phyloP scores from a whole-genome alignment of 495 filamentous ascomycete species.

The Bryoglossum gracile region DNA sequence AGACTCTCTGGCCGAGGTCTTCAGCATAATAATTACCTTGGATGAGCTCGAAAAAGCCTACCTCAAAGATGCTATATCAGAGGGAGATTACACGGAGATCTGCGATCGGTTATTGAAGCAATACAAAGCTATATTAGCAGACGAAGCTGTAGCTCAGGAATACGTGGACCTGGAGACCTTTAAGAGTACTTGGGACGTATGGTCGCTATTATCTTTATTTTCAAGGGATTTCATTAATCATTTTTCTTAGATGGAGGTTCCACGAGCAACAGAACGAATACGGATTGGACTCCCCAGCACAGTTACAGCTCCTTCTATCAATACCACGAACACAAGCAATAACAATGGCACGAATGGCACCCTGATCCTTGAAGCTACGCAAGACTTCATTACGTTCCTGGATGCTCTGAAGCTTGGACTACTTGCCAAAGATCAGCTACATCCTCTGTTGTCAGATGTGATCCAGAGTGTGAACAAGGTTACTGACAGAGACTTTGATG shows the following conservation, averaged over 20 bases:
- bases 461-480: slow-evolving; percentile 97
- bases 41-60: slow-evolving; percentile 96
- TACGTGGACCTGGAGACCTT: slow-evolving; percentile 92
- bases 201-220: too few species aligned
- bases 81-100: slow-evolving; percentile 89
- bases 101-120: slow-evolving; percentile 91
- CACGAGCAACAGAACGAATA: slow-evolving; percentile 85
- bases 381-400: slow-evolving; percentile 97
- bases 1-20: slow-evolving; percentile 93
- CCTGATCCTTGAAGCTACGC: slow-evolving; percentile 78
- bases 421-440: slow-evolving; percentile 88
- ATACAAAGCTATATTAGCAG: slow-evolving; percentile 86
- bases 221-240: slow-evolving; percentile 15
- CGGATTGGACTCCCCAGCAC: slow-evolving; percentile 75
- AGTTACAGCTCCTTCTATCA: slow-evolving; percentile 43
- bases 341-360: slow-evolving; percentile 55
- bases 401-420: slow-evolving; percentile 87
- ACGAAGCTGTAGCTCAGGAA: slow-evolving; percentile 72
- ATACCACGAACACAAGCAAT: slow-evolving; percentile 33
- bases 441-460: slow-evolving; percentile 86
- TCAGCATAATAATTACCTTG: slow-evolving; percentile 92
- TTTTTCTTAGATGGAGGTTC: slow-evolving; percentile 72
- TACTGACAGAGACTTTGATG: slow-evolving; percentile 86
- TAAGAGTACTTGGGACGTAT: slow-evolving; percentile 83
- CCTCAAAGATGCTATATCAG: slow-evolving; percentile 88